A percentile compares a stretch with the other conserved stretches of the same genome.
These are phyloP conservation scores for Thielaviopsis punctulata DNA, from an alignment of 2,329 filamentous ascomycete species.

Conservation along the genomic window DNA sequence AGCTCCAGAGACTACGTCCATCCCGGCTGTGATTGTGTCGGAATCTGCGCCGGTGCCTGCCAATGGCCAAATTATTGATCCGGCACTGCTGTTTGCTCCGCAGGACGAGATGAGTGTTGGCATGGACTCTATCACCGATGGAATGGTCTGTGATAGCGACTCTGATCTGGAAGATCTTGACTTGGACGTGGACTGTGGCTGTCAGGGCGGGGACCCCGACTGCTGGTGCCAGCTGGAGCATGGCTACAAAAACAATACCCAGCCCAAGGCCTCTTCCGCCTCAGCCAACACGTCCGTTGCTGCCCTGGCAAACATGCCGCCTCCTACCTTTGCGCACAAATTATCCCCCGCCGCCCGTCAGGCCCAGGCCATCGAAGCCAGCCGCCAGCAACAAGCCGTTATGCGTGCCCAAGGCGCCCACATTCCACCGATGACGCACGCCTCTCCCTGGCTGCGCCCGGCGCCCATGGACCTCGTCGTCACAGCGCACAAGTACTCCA, in stretches of 20 bases:
- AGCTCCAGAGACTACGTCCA: not conserved
- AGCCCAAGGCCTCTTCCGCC: not conserved
- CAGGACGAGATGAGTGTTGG: not conserved
- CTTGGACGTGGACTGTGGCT: not conserved
- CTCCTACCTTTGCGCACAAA: too few species aligned
- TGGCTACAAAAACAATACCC: not conserved
- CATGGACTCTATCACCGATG: not conserved
- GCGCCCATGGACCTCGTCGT: not conserved
- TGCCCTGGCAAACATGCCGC: too few species aligned
- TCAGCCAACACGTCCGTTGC: too few species aligned
- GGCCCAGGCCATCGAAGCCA: not conserved
- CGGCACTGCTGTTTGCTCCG: not conserved
- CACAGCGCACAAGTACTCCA: slow-evolving; percentile 3
- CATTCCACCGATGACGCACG: not conserved
- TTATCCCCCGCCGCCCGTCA: not conserved
- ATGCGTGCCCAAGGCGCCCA: not conserved
- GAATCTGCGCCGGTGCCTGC: not conserved
- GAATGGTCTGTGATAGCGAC: not conserved
- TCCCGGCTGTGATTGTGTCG: not conserved
- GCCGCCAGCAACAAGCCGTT: not conserved
- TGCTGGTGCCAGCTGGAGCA: not conserved
- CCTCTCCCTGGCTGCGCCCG: not conserved
- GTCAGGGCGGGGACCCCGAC: not conserved
- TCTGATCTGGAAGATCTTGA: not conserved
- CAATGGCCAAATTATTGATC: not conserved